Percentiles rank a stretch among this genome's conserved stretches.
Conservation (phyloP, 257 asterid species). For the Scutellaria baicalensis region DNA sequence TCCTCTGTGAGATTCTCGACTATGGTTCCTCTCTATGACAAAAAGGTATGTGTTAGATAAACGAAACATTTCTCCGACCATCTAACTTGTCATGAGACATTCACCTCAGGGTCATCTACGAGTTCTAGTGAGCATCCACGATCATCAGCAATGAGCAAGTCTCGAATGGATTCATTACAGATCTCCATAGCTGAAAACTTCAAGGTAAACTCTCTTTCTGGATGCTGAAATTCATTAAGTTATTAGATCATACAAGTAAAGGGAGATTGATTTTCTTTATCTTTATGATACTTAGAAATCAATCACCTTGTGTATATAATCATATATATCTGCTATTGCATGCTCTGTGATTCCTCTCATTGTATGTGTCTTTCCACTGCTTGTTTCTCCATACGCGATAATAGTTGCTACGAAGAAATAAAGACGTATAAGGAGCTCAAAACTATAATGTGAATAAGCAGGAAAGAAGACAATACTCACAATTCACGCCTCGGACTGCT, state of each 20-base stretch:
- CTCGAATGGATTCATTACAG: conserved; percentile 64
- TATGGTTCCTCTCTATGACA: conserved; percentile 61
- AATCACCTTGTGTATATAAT: conserved; percentile 55
- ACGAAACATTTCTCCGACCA: not conserved
- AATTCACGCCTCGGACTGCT: conserved; percentile 71
- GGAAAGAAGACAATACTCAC: conserved; percentile 31
- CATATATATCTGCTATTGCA: conserved; percentile 70
- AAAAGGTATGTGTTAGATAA: not conserved
- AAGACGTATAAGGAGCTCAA: not conserved
- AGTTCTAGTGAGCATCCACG: conserved; percentile 46
- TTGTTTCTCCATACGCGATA: conserved; percentile 82
- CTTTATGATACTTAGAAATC: not conserved
- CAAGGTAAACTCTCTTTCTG: conserved; percentile 62
- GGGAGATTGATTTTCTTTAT: not conserved
- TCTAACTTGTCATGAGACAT: not conserved
- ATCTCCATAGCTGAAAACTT: conserved; percentile 93
- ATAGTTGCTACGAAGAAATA: conserved; percentile 55
- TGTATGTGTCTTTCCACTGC: conserved; percentile 94
- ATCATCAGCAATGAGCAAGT: conserved; percentile 57
- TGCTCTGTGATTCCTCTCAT: conserved; percentile 83
- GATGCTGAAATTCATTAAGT: conserved; percentile 42
- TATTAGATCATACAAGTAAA: conserved; percentile 1
- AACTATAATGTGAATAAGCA: not conserved
- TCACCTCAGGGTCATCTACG: conserved; percentile 85
- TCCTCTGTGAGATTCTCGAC: conserved; percentile 82